Conservation (phyloP, 805 yeast genomes). For the Naumovozyma castellii region DNA sequence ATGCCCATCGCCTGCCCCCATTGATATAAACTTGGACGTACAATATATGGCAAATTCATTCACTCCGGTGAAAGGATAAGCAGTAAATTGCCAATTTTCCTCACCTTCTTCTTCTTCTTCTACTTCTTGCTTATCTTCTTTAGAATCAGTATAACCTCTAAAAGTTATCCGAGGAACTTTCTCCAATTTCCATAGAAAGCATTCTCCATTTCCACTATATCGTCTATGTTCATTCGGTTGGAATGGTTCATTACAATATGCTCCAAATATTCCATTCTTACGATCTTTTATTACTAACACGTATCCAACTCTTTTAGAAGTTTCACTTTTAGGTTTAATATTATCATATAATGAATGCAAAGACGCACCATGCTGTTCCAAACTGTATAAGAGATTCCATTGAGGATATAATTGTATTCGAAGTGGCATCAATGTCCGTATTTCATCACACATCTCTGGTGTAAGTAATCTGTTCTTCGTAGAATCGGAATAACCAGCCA, state of each 20-base stretch:
- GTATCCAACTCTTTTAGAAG: conserved; percentile 51
- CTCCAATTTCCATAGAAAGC: conserved; percentile 81
- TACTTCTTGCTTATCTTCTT: conserved; percentile 8
- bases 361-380: conserved; percentile 89
- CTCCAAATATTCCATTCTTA: conserved; percentile 60
- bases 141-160: conserved; percentile 4
- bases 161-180: conserved; percentile 24
- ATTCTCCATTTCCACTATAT: conserved; percentile 90
- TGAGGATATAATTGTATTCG: conserved; percentile 65
- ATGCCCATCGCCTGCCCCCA: conserved; percentile 90
- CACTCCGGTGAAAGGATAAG: conserved; percentile 78
- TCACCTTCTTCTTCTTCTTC: conserved; percentile 3
- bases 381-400: conserved; percentile 74
- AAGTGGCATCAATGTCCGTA: conserved; percentile 65
- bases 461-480: conserved; percentile 53
- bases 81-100: conserved; percentile 47
- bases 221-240: conserved; percentile 62
- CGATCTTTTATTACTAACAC: conserved; percentile 63
- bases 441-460: conserved; percentile 60
- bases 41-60: conserved; percentile 83
- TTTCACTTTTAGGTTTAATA: conserved; percentile 38
- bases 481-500: conserved; percentile 50
- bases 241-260: conserved; percentile 64
- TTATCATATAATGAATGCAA: conserved; percentile 63
- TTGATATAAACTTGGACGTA: conserved; percentile 61